These are phyloP conservation scores for Papilionanthe hybrid DNA, from an alignment of 116 monocot species.

Conservation along the genomic window DNA sequence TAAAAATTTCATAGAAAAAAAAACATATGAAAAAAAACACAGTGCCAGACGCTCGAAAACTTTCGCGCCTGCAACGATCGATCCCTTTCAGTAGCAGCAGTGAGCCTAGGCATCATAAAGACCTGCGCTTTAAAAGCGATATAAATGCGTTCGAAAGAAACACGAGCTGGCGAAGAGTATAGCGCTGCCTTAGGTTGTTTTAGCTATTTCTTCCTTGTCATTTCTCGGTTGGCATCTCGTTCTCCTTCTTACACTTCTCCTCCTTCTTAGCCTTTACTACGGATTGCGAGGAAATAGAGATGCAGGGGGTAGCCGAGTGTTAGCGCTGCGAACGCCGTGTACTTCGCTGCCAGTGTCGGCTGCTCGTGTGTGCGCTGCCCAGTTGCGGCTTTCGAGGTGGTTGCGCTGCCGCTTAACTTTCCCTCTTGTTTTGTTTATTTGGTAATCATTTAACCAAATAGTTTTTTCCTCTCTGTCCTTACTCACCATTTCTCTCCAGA, in stretches of 20 bases:
- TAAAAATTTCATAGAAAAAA: no score
- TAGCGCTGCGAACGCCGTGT: background rate
- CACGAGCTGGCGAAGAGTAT: background rate
- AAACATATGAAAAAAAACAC: no score
- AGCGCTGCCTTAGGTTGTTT: background rate
- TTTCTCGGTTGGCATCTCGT: background rate
- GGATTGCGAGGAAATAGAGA: background rate
- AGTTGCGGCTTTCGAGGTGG: background rate
- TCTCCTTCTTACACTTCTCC: background rate
- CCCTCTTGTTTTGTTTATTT: background rate
- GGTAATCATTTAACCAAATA: no score
- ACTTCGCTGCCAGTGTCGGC: background rate
- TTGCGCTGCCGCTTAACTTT: background rate
- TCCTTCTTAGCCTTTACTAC: background rate
- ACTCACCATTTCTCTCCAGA: background rate
- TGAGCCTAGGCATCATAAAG: background rate
- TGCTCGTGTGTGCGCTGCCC: background rate
- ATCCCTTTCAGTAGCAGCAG: constrained; percentile 15
- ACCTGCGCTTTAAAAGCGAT: background rate
- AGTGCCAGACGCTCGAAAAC: background rate
- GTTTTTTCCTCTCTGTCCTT: background rate
- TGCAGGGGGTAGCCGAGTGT: background rate
- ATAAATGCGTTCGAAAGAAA: background rate
- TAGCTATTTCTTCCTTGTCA: background rate
- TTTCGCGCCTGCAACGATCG: constrained; percentile 13